phyloP scores from a whole-genome alignment of 1,284 basidiomycete genomes.

The Schizophyllum commune region DNA sequence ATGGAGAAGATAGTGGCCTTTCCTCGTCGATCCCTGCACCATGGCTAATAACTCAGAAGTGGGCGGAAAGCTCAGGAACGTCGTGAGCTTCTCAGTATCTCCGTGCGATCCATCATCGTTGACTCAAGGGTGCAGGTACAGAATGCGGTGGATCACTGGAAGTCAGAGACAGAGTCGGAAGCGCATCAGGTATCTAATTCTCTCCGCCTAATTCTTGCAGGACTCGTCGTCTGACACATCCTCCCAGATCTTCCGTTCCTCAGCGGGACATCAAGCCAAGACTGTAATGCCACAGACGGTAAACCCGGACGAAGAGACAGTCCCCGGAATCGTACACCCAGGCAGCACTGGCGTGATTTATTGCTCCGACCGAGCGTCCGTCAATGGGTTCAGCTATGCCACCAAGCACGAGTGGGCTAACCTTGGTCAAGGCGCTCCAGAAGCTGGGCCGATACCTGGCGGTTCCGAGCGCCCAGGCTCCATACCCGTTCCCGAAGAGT shows the following conservation, averaged over 20 bases:
- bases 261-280: constrained; percentile 60
- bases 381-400: constrained; percentile 81
- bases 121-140: constrained; percentile 34
- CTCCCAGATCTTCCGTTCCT: constrained; percentile 68
- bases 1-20: no score
- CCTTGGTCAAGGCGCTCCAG: constrained; percentile 79
- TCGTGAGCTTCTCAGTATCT: no score
- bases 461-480: constrained; percentile 59
- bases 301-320: constrained; percentile 77
- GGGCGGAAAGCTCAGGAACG: no score
- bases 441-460: constrained; percentile 77
- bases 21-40: no score
- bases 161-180: constrained; percentile 74
- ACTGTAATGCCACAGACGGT: constrained; percentile 57
- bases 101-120: no score
- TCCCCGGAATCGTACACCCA: constrained; percentile 77
- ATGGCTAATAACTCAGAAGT: no score
- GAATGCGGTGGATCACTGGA: constrained; percentile 48
- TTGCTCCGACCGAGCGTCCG: constrained; percentile 82
- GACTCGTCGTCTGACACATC: no score
- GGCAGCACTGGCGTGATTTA: constrained; percentile 78
- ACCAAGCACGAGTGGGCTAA: constrained; percentile 79
- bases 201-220: no score
- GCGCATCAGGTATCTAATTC: constrained; percentile 86
- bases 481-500: constrained; percentile 61